Evolutionary conservation across 371 early-diverging fungal species (phyloP), one percentile per base, ranked within the genome.

Genomic region (Circinella umbellata): DNA sequence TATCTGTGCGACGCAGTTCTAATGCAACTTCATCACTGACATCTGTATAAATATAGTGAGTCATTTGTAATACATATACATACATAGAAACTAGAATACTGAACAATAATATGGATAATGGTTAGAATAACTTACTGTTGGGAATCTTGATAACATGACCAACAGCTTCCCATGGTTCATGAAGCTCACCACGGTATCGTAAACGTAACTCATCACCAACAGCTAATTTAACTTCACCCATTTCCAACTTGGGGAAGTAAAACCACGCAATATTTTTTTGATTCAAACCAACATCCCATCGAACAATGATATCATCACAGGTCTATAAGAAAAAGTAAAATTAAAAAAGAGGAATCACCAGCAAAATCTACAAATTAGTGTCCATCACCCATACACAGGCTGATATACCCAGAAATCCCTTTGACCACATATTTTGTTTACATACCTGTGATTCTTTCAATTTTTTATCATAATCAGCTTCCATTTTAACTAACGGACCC

Each of bases 81-180:
- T 14, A 60, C 34, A 47, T 8, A 46, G 4, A 17, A 46, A 63
- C 3, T 14, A 63, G 18, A 63, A 61, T 27, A 65, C 20, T 42
- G 66, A n/a, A 69, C 13, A 64, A 18, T 18, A 4, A 34, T 37
- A n/a, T 0, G 1, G 2, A 27, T 27, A 27, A 46, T 11, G 11
- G 9, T 18, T 1, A 36, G 14, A 34, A 36, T 36, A 49, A 74
- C 87, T 67, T 86, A 90, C 90, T 94, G 84, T 96, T 94, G 42
- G 99, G 97, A 27, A 97, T 88, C 81, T 98, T 98, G 76, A 96
- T 94, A 55, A 99, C 97, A 80, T 95, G 93, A 13, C 99, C 99
- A 17, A 80, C 81, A 47, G 93, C 90, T 68, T 93, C 92, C 98
- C 98, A 99, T 36, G 91, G 81, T 54, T 88, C 88, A 66, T 92